Evolutionary conservation across 2,329 filamentous ascomycete genomes (phyloP).

Genomic region (Cercospora citrullina): DNA sequence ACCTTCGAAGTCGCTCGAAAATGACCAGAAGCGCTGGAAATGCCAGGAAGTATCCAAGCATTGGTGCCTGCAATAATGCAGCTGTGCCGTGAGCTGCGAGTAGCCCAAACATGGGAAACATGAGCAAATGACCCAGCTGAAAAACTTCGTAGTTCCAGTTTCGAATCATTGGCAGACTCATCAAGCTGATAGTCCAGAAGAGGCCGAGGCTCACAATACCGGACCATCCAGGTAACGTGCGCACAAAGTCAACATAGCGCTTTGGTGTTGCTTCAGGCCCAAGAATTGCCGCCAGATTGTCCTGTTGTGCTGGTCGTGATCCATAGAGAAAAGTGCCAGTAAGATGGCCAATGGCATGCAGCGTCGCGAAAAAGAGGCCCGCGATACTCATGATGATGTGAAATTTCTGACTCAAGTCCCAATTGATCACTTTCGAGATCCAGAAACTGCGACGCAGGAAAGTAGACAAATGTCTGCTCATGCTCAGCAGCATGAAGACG

Average conservation of each 20-base stretch:
- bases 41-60: constrained; percentile 59
- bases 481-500: constrained; percentile 60
- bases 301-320: constrained; percentile 48
- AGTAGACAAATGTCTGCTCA: constrained; percentile 59
- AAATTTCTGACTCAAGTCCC: constrained; percentile 57
- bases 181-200: constrained; percentile 52
- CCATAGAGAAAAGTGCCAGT: constrained; percentile 55
- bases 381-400: constrained; percentile 57
- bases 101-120: constrained; percentile 59
- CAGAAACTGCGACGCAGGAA: constrained; percentile 54
- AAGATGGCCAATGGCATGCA: constrained; percentile 58
- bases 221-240: constrained; percentile 52
- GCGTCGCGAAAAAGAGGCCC: constrained; percentile 52
- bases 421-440: constrained; percentile 58
- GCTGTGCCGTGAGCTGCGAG: constrained; percentile 58
- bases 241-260: constrained; percentile 51
- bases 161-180: constrained; percentile 55
- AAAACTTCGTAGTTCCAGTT: constrained; percentile 59
- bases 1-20: constrained; percentile 50
- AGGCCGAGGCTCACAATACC: constrained; percentile 52
- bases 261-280: constrained; percentile 47
- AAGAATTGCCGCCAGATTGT: constrained; percentile 48
- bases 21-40: constrained; percentile 56
- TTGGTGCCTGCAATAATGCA: constrained; percentile 54
- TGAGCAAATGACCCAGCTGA: constrained; percentile 58